Evolutionary conservation across 2,329 filamentous ascomycete species (phyloP).

Genomic region (Fusarium coicis): DNA sequence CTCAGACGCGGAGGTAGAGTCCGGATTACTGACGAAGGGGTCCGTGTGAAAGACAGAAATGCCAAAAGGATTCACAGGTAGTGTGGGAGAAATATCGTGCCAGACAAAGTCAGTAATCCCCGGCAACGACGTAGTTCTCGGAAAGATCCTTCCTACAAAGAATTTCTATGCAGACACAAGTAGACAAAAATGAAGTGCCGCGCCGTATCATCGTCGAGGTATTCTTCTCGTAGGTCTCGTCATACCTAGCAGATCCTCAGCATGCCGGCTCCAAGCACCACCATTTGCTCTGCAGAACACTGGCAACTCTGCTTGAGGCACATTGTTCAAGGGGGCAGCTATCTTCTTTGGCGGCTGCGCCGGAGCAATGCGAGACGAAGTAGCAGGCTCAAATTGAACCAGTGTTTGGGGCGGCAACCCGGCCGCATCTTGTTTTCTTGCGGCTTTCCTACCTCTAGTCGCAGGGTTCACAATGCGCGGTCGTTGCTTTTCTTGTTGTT

Average conservation of each 20-base stretch:
- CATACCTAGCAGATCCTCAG: slow-evolving; percentile 72
- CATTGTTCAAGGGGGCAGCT: neutral
- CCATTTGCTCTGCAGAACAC: slow-evolving; percentile 62
- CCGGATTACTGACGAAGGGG: neutral
- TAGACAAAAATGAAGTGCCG: neutral
- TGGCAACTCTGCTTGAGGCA: slow-evolving; percentile 45
- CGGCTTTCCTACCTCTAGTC: slow-evolving; percentile 64
- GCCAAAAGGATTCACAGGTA: neutral
- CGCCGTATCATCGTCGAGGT: slow-evolving; percentile 7
- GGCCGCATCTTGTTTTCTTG: slow-evolving; percentile 61
- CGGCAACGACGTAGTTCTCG: neutral
- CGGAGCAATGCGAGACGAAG: slow-evolving; percentile 13
- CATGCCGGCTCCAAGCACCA: slow-evolving; percentile 76
- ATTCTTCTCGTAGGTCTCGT: slow-evolving; percentile 59
- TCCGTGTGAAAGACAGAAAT: neutral
- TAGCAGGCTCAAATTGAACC: slow-evolving; percentile 50
- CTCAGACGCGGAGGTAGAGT: neutral
- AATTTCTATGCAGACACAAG: neutral
- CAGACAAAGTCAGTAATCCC: neutral
- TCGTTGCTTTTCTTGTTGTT: slow-evolving; percentile 18
- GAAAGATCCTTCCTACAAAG: neutral
- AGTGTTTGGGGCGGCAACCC: slow-evolving; percentile 58
- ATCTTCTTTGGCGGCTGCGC: neutral
- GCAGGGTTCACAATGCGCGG: slow-evolving; percentile 58
- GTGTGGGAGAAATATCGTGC: neutral